phyloP scores from a whole-genome alignment of 2,329 filamentous ascomycete species.

The Fusarium xyrophilum region DNA sequence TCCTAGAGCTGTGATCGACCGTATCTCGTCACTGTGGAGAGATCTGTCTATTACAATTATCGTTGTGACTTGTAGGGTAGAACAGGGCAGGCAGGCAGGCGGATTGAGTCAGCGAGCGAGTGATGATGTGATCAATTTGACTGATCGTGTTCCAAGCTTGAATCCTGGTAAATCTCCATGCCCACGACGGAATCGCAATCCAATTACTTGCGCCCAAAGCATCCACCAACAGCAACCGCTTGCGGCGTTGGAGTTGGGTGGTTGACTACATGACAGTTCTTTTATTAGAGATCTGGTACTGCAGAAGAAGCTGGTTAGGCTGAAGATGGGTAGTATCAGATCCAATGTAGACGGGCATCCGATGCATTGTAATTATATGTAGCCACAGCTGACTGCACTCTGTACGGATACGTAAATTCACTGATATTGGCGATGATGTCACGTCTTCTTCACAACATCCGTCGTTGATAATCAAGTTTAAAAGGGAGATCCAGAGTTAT shows the following conservation, averaged over 20 bases:
- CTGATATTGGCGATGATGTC: background rate
- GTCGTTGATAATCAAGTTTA: background rate
- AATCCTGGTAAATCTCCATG: constrained; percentile 28
- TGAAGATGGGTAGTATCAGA: background rate
- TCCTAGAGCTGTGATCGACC: constrained; percentile 17
- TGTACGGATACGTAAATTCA: background rate
- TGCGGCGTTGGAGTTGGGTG: background rate
- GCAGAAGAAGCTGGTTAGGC: background rate
- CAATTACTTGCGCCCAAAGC: constrained; percentile 14
- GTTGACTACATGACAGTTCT: background rate
- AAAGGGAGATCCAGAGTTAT: background rate
- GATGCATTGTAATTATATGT: background rate
- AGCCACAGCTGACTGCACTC: background rate
- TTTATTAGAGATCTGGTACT: background rate
- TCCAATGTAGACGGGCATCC: background rate
- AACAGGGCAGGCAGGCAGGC: background rate
- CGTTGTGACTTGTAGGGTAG: constrained; percentile 18
- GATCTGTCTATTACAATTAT: constrained; percentile 15
- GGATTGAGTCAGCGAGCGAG: constrained; percentile 8
- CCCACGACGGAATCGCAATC: constrained; percentile 21
- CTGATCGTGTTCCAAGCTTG: constrained; percentile 30
- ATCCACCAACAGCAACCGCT: constrained; percentile 16
- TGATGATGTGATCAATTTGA: constrained; percentile 25
- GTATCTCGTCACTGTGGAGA: constrained; percentile 30
- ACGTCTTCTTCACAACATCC: background rate